phyloP scores from a whole-genome alignment of 768 basidiomycete species.

The Trametes gibbosa region DNA sequence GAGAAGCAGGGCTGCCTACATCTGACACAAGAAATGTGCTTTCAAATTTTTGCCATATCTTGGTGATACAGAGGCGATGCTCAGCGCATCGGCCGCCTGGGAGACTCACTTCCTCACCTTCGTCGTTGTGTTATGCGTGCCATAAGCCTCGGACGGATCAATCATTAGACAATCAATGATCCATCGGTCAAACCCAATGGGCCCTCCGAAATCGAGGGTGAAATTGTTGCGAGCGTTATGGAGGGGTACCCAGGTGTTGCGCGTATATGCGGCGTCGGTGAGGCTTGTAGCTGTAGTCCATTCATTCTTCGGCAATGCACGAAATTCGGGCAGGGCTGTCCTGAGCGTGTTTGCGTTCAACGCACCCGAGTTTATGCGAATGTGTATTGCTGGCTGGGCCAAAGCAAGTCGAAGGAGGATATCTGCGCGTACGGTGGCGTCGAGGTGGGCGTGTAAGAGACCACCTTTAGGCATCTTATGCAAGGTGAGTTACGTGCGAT shows the following conservation, averaged over 20 bases:
- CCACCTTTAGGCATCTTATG: constrained; percentile 81
- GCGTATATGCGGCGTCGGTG: constrained; percentile 42
- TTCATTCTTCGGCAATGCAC: constrained; percentile 39
- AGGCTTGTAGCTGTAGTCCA: constrained; percentile 30
- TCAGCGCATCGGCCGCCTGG: too few relatives aligned
- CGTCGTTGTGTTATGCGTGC: constrained; percentile 64
- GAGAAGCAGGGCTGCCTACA: constrained; percentile 33
- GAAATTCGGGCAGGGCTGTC: constrained; percentile 51
- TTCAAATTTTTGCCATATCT: constrained; percentile 79
- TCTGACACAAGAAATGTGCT: constrained; percentile 49
- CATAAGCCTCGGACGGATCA: constrained; percentile 68
- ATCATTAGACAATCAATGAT: constrained; percentile 58
- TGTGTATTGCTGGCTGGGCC: constrained; percentile 57
- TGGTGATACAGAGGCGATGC: too few relatives aligned
- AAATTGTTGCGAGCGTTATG: constrained; percentile 53
- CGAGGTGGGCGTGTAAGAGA: constrained; percentile 72
- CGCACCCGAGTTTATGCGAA: constrained; percentile 39
- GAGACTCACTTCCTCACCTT: constrained; percentile 41
- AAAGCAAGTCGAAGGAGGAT: constrained; percentile 54
- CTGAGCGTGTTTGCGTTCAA: constrained; percentile 42
- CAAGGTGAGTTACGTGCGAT: not conserved
- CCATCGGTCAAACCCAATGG: constrained; percentile 69
- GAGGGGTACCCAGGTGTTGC: constrained; percentile 55
- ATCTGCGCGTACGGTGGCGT: constrained; percentile 60
- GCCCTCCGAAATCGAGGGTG: constrained; percentile 49